Base-by-base conservation (phyloP, 75 land plant genomes). In the Selaginella tamariscina region DNA sequence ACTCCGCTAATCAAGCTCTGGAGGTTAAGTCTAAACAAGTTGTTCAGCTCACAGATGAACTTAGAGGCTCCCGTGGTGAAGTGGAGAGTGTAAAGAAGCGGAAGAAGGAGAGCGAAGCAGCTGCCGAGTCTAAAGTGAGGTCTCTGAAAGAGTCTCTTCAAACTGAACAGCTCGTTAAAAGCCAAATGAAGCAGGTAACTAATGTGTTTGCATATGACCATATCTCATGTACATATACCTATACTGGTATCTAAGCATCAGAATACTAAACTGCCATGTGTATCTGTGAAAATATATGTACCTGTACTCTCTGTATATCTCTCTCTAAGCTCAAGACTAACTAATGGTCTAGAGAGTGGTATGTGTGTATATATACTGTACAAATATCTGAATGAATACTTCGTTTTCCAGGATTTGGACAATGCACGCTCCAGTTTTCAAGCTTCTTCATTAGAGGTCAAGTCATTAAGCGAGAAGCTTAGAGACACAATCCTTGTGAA, bases 141-240 rank as follows among this genome's bases (percentile, higher is more conserved):
- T 39, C 49, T 5, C 49, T 39, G 49, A 5, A 15, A 39, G 49
- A 39, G 49, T 39, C 49, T 5, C 49, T 39, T 5, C 49, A 39
- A 39, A 15, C 49, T 5, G 49, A 39, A 15, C 49, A 39, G 15
- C 49, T 39, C 11, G 49, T 39, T 5, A 39, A 5, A 15, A 39
- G 49, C 49, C 49, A 39, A 15, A 39, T 39, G 49, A 39, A 39
- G 49, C 49, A 39, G n/a, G n/a, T n/a, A n/a, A n/a, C n/a, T n/a
- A n/a, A n/a, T n/a, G n/a, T n/a, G n/a, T n/a, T n/a, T n/a, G n/a
- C n/a, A n/a, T n/a, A n/a, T n/a, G n/a, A n/a, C n/a, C n/a, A n/a
- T n/a, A n/a, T n/a, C n/a, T n/a, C n/a, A n/a, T n/a, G n/a, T n/a
- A n/a, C n/a, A n/a, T n/a, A n/a, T n/a, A n/a, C n/a, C n/a, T n/a